phyloP scores from a whole-genome alignment of 768 basidiomycete species.

The Hypholoma sublateritium region DNA sequence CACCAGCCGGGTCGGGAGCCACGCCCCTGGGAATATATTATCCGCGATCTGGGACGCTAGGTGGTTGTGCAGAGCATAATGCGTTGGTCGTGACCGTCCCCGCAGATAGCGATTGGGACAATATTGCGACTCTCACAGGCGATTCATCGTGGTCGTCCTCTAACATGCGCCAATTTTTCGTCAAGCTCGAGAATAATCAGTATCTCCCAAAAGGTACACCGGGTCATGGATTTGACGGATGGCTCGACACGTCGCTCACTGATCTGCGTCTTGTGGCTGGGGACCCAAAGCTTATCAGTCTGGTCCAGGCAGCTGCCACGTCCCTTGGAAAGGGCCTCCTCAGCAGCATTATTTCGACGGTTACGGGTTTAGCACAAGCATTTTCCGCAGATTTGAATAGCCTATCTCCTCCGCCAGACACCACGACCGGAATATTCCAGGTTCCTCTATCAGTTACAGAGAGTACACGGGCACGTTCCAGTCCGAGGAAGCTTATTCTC shows the following conservation, averaged over 20 bases:
- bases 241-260: slow-evolving; percentile 6
- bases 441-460: slow-evolving; percentile 4
- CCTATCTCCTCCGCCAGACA: neutral
- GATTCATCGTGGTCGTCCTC: slow-evolving; percentile 2
- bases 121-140: slow-evolving; percentile 2
- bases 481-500: slow-evolving; percentile 1
- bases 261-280: neutral
- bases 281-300: slow-evolving; percentile 4
- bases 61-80: slow-evolving; percentile 4
- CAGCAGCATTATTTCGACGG: neutral
- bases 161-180: slow-evolving; percentile 5
- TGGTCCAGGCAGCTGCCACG: slow-evolving; percentile 3
- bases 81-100: slow-evolving; percentile 5
- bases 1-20: slow-evolving; percentile 1
- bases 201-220: slow-evolving; percentile 1
- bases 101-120: slow-evolving; percentile 5
- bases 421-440: slow-evolving; percentile 2
- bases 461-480: neutral
- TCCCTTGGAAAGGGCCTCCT: slow-evolving; percentile 2
- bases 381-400: slow-evolving; percentile 1
- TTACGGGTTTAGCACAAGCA: slow-evolving; percentile 1
- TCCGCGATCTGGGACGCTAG: slow-evolving; percentile 2
- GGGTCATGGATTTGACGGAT: slow-evolving; percentile 4
- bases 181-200: slow-evolving; percentile 5
- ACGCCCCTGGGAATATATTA: slow-evolving; percentile 6